phyloP scores from a whole-genome alignment of 169 alveolate genomes.

The Cyclospora cayetanensis region DNA sequence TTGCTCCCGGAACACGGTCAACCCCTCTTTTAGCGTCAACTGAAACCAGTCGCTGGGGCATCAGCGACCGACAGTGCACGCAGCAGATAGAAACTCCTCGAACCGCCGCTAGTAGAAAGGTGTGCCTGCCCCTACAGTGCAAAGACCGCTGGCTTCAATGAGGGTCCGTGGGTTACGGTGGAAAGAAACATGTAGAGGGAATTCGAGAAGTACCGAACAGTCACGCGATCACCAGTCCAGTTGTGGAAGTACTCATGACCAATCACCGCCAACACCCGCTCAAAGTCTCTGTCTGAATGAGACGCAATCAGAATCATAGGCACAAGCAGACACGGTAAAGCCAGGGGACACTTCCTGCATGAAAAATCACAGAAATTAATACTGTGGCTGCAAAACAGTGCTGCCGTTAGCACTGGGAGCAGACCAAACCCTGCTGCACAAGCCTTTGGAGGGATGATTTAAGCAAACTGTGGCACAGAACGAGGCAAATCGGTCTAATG shows the following conservation, averaged over 20 bases:
- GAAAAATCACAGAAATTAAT: background rate
- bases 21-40: slow-evolving; percentile 88
- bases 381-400: too few relatives aligned
- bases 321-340: background rate
- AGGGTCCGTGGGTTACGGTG: too few relatives aligned
- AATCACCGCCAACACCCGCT: slow-evolving; percentile 87
- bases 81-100: too few relatives aligned
- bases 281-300: slow-evolving; percentile 84
- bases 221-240: slow-evolving; percentile 95
- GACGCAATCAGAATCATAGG: background rate
- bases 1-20: slow-evolving; percentile 93
- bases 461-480: too few relatives aligned
- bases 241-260: slow-evolving; percentile 96
- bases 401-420: too few relatives aligned
- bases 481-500: too few relatives aligned
- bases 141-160: too few relatives aligned
- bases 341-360: background rate
- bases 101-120: too few relatives aligned
- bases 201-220: slow-evolving; percentile 90
- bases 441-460: background rate
- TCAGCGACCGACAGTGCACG: too few relatives aligned
- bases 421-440: too few relatives aligned
- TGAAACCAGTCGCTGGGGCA: slow-evolving; percentile 70
- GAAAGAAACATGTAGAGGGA: too few relatives aligned
- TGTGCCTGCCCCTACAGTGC: too few relatives aligned